Evolutionary conservation across 192 early-diverging fungal species (phyloP), one percentile per base, ranked within the genome.

Genomic region (Coemansia sp.): DNA sequence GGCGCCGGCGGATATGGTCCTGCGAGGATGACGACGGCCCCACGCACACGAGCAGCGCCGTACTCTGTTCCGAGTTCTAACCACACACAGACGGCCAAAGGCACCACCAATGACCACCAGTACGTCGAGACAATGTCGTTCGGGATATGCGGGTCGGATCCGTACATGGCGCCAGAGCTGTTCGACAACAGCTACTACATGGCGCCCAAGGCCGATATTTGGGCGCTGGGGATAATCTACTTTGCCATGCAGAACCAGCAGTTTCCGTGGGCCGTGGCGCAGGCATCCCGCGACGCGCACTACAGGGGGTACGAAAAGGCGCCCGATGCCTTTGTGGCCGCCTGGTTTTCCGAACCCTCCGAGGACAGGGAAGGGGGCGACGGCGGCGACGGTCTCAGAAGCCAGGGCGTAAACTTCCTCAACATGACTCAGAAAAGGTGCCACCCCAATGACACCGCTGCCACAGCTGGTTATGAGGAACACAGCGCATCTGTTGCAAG

Each of bases 121-220:
- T 74, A 80, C 38, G 61, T 71, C 11, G 72, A 71, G 50, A 74
- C 67, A 9, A 42, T 74, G 47, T 73, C 72, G 10, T 55, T 55
- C 71, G 95, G 96, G 1, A 74, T 91, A 23, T 92, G 85, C 69
- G 95, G 95, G 1, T 91, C 88, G 14, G 95, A 94, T 53, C 94
- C 95, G 10, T 98, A 98, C 75, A 98, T 98, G 82, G 94, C 92
- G 0, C 95, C 95, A 17, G 95, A 97, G 70, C 71, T 86, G 38
- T 92, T 92, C 59, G 62, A 45, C 1, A 56, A 27, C 50, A 28
- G 33, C 17, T 27, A 52, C 28, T 94, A 98, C 65, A 90, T 92
- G 58, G 87, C 89, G 0, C 82, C 92, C 57, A 63, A 76, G 34
- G 89, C 86, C 6, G 95, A 98, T 67, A 72, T 98, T 4, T 98